Conservation (phyloP, 495 filamentous ascomycete genomes). For the Acidomyces sp. region DNA sequence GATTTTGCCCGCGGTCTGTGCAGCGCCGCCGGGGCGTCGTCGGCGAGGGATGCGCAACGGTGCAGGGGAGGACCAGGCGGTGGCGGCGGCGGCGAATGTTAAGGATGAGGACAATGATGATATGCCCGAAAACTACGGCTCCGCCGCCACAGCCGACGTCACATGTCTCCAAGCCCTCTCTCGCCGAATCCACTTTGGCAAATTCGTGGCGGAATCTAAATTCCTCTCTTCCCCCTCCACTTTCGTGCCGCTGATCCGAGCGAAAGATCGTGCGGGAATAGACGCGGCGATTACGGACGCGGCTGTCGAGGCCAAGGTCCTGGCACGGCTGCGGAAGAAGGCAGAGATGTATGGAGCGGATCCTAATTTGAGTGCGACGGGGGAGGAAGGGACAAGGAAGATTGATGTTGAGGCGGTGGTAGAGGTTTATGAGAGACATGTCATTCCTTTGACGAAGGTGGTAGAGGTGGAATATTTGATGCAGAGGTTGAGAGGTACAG, state of each 20-base stretch:
- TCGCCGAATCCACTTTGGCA: conserved; percentile 90
- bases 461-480: conserved; percentile 97
- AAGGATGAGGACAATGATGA: too few relatives aligned
- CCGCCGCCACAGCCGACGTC: conserved; percentile 82
- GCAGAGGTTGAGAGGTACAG: conserved; percentile 65
- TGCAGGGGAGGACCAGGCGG: conserved; percentile 59
- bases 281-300: conserved; percentile 81
- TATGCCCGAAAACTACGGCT: conserved; percentile 99
- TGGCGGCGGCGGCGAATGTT: too few relatives aligned
- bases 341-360: conserved; percentile 91
- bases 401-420: conserved; percentile 90
- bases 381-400: conserved; percentile 47
- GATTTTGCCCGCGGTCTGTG: conserved; percentile 73
- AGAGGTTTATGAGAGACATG: conserved; percentile 81
- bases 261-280: conserved; percentile 64
- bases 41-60: too few relatives aligned
- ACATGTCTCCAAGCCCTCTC: conserved; percentile 82
- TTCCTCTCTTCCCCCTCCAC: conserved; percentile 69
- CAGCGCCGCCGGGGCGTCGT: conserved; percentile 50
- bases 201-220: conserved; percentile 98
- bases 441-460: conserved; percentile 93
- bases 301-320: conserved; percentile 80
- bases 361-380: conserved; percentile 56
- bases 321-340: conserved; percentile 79
- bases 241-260: conserved; percentile 69